Evolutionary conservation across 768 basidiomycete species (phyloP).

Genomic region (Xerocomellus dryophilus): DNA sequence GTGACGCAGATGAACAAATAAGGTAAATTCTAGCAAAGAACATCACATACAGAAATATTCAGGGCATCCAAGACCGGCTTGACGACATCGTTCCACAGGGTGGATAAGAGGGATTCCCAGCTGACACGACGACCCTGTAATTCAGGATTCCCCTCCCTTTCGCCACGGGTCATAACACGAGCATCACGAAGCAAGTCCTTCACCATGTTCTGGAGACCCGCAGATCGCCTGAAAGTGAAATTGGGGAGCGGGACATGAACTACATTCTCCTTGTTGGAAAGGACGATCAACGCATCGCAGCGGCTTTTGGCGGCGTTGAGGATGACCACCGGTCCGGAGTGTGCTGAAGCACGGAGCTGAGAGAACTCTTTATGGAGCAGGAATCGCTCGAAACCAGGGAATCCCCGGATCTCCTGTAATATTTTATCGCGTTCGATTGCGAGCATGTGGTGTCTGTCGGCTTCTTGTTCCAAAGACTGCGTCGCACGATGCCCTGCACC

Average conservation of each 20-base stretch:
- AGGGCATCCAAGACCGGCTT: conserved; percentile 8
- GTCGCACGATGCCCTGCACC: neutral
- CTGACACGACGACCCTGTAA: neutral
- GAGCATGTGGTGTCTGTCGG: neutral
- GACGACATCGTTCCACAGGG: conserved; percentile 9
- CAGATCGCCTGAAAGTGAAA: conserved; percentile 1
- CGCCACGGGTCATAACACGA: neutral
- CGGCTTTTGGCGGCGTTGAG: conserved; percentile 7
- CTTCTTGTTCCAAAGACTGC: neutral
- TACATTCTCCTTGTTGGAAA: neutral
- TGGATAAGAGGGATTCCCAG: conserved; percentile 4
- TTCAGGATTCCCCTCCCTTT: neutral
- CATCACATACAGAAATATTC: neutral
- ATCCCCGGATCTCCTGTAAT: neutral
- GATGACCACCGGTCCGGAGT: neutral
- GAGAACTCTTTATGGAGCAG: conserved; percentile 3
- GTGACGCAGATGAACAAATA: neutral
- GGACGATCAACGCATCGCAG: conserved; percentile 32
- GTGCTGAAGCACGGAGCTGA: neutral
- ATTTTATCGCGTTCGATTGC: conserved; percentile 6
- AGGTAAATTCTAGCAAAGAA: neutral
- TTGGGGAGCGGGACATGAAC: conserved; percentile 5
- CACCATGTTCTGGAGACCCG: neutral
- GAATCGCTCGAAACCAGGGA: conserved; percentile 6
- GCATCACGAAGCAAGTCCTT: neutral